Evolutionary conservation across 129 eudicot genomes (phyloP).

Genomic region (Apium graveolens): DNA sequence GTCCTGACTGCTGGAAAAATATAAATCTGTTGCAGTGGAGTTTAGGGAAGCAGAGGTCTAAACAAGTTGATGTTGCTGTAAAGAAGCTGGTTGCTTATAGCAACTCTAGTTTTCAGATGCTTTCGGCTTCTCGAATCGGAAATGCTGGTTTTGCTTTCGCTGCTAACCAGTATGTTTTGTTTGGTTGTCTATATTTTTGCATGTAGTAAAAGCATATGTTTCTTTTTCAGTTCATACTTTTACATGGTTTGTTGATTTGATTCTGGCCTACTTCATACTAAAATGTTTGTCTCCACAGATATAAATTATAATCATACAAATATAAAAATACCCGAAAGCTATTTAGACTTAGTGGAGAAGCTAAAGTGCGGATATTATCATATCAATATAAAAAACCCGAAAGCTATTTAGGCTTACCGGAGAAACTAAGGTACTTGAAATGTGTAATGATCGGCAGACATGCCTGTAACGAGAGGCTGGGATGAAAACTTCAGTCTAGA

Average conservation of each 20-base stretch:
- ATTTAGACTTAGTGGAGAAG: background rate
- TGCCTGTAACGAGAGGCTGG: background rate
- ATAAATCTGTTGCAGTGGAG: slow-evolving; percentile 28
- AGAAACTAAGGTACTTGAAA: background rate
- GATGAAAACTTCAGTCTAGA: background rate
- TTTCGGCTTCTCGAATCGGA: slow-evolving; percentile 25
- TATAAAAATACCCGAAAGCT: no score
- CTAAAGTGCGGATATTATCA: background rate
- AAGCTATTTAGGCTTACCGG: no score
- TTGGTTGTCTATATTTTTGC: background rate
- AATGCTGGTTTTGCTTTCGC: slow-evolving; percentile 25
- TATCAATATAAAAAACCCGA: no score
- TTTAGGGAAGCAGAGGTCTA: slow-evolving; percentile 11
- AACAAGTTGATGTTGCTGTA: slow-evolving; percentile 19
- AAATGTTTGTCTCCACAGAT: background rate
- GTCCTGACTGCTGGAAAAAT: slow-evolving; percentile 37
- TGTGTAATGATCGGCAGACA: background rate
- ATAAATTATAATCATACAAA: no score
- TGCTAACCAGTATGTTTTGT: slow-evolving; percentile 22
- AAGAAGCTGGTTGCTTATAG: slow-evolving; percentile 29
- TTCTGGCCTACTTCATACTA: background rate
- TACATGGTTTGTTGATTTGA: background rate
- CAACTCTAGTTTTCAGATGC: slow-evolving; percentile 15
- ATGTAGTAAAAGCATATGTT: background rate
- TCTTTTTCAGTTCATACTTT: no score